These are phyloP conservation scores for Astragalus glycyphyllos DNA, from an alignment of 306 rosid species.

Conservation along the genomic window DNA sequence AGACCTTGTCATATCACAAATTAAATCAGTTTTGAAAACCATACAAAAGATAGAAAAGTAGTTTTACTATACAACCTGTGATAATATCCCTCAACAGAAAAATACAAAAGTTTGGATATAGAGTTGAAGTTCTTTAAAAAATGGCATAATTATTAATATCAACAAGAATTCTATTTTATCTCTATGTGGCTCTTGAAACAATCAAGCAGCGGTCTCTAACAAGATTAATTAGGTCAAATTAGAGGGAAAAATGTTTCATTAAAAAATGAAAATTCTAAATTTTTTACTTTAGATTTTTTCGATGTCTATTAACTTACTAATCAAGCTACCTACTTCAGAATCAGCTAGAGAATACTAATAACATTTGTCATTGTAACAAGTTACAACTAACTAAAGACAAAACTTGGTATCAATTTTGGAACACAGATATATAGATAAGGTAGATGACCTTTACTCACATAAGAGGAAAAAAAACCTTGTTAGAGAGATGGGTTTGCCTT, in stretches of 20 bases:
- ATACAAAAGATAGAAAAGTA: too few relatives aligned
- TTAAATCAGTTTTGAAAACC: background rate
- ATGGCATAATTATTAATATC: background rate
- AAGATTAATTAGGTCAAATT: too few relatives aligned
- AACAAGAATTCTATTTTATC: background rate
- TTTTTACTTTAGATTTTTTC: too few relatives aligned
- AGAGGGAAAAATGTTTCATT: too few relatives aligned
- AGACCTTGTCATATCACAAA: background rate
- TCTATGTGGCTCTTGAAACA: background rate
- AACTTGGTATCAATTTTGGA: conserved; percentile 23
- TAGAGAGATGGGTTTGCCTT: conserved; percentile 36
- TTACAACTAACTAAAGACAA: conserved; percentile 14
- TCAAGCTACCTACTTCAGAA: too few relatives aligned
- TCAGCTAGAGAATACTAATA: background rate
- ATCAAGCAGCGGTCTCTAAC: too few relatives aligned
- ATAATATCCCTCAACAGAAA: too few relatives aligned
- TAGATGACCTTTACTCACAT: background rate
- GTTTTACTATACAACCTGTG: too few relatives aligned
- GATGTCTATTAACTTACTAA: too few relatives aligned
- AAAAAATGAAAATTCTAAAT: too few relatives aligned
- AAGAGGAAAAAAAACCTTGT: background rate
- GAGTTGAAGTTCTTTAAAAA: background rate
- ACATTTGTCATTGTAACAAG: background rate
- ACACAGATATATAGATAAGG: background rate
- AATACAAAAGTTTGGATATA: too few relatives aligned